phyloP scores from a whole-genome alignment of 116 monocot genomes.

The Phalaenopsis hybrid region DNA sequence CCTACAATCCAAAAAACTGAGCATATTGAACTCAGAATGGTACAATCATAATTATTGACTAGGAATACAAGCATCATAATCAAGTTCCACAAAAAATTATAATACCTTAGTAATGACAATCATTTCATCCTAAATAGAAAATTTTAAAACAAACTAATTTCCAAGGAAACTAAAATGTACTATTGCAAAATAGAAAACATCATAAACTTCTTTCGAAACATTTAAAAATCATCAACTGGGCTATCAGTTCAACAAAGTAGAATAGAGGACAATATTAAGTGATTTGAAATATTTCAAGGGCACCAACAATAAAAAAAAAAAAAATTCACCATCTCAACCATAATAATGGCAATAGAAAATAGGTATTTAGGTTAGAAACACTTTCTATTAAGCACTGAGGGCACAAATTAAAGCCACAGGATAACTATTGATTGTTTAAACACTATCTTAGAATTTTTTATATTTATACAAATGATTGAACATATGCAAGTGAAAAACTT shows the following conservation, averaged over 20 bases:
- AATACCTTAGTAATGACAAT: neutral
- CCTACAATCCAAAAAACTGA: slow-evolving; percentile 28
- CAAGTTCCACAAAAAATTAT: neutral
- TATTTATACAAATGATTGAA: no score
- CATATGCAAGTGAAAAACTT: no score
- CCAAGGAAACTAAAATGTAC: neutral
- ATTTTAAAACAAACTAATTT: neutral
- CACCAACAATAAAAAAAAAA: neutral
- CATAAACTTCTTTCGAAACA: neutral
- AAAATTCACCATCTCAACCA: neutral
- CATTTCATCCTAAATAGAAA: neutral
- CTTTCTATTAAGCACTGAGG: neutral
- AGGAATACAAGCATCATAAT: neutral
- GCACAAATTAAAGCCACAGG: no score
- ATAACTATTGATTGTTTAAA: no score
- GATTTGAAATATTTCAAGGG: neutral
- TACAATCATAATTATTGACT: neutral
- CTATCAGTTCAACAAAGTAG: neutral
- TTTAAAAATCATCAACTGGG: neutral
- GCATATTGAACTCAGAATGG: neutral
- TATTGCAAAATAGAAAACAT: neutral
- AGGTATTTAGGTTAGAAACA: neutral
- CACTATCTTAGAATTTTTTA: no score
- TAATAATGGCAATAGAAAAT: neutral
- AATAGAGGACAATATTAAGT: neutral